Percentiles rank a stretch among this genome's conserved stretches.
Evolutionary conservation across 2,329 filamentous ascomycete genomes (phyloP).

Genomic region (Fusarium lateritium): DNA sequence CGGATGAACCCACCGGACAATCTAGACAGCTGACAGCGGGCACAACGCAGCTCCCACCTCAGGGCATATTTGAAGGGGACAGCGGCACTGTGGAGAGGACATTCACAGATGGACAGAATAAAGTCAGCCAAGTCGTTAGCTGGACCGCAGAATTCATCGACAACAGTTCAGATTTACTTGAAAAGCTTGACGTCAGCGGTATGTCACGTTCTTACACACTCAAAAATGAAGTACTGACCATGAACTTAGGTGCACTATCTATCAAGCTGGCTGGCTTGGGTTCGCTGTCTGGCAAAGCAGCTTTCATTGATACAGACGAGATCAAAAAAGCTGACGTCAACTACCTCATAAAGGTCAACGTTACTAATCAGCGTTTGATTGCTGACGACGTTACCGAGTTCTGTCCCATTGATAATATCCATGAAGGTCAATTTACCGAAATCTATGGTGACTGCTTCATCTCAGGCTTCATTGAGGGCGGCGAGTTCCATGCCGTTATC

Average conservation of each 20-base stretch:
- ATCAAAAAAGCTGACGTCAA: background rate
- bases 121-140: background rate
- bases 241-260: background rate
- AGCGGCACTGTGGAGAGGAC: background rate
- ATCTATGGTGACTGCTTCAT: background rate
- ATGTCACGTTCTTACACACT: background rate
- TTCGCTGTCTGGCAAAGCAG: background rate
- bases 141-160: background rate
- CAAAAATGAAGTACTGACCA: background rate
- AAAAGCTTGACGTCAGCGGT: background rate
- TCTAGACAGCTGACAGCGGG: background rate
- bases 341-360: background rate
- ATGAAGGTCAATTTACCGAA: background rate
- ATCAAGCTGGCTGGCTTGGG: background rate
- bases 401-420: background rate
- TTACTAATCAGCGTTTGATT: background rate
- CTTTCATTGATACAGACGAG: background rate
- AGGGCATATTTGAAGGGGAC: background rate
- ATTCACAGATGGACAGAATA: background rate
- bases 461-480: background rate
- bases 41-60: background rate
- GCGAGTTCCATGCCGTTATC: background rate
- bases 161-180: background rate
- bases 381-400: background rate
- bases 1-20: too few relatives aligned